Conservation (phyloP, 371 early-diverging fungal species). For the Umbelopsis sp. region DNA sequence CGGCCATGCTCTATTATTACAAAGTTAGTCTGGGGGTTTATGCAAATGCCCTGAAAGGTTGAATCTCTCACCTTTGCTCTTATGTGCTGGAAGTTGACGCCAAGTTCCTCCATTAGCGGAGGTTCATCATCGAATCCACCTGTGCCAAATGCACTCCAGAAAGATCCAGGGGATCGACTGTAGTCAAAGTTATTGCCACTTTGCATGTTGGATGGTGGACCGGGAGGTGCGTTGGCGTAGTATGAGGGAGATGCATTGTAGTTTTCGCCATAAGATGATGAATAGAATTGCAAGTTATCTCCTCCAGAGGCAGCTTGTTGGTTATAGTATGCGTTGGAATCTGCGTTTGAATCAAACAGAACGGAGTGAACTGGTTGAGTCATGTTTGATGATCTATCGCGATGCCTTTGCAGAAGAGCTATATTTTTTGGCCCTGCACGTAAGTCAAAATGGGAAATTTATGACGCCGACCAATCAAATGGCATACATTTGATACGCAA, state of each 20-base stretch:
- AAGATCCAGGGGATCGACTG: slow-evolving; percentile 34
- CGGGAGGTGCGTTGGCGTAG: slow-evolving; percentile 37
- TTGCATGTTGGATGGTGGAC: slow-evolving; percentile 55
- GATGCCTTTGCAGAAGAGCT: slow-evolving; percentile 9
- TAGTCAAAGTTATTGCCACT: slow-evolving; percentile 57
- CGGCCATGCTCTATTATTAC: slow-evolving; percentile 71
- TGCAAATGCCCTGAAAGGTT: not conserved
- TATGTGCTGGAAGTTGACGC: slow-evolving; percentile 91
- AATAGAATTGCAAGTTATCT: slow-evolving; percentile 69
- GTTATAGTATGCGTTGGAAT: slow-evolving; percentile 29
- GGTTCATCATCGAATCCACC: slow-evolving; percentile 90
- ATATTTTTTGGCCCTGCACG: not conserved
- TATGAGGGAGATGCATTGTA: slow-evolving; percentile 48
- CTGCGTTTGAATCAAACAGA: slow-evolving; percentile 50
- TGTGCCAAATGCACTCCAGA: slow-evolving; percentile 77
- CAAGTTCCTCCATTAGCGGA: slow-evolving; percentile 91
- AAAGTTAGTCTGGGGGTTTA: slow-evolving; percentile 21
- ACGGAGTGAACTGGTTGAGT: slow-evolving; percentile 57
- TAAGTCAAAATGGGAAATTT: slow-evolving; percentile 4
- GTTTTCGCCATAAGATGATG: slow-evolving; percentile 64
- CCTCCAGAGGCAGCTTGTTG: slow-evolving; percentile 33
- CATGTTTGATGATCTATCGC: slow-evolving; percentile 12
- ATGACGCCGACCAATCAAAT: slow-evolving; percentile 14
- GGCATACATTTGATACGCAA: not conserved
- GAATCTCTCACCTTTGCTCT: slow-evolving; percentile 59